Base-by-base conservation (phyloP, 306 rosid species). In the Rubus parviflorus region DNA sequence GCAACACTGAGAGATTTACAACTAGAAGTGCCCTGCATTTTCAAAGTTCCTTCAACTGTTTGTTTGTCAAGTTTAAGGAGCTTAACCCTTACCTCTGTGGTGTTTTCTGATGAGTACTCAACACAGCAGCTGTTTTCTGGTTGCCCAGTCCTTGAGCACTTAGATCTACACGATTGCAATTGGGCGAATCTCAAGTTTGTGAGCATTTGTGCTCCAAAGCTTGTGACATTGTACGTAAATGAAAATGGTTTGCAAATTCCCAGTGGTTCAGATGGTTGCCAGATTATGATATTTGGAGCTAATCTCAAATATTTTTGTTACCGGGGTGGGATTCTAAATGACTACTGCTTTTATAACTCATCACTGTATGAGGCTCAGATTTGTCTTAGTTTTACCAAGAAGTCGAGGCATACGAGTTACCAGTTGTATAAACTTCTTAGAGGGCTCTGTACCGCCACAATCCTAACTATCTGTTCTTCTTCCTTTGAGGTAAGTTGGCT, bases 141-240 rank as follows among this genome's bases (percentile, higher is more conserved):
- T 0, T 23, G 60, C 37, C 74, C 74, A 0, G 43, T 47, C 22
- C 60, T 48, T 25, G 58, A 70, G 60, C 45, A 47, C 23, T 48
- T 70, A 16, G 14, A 3, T 46, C 23, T 70, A 0, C 3, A 70
- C 13, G 0, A 48, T 3, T 70, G 60, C 25, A 48, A 16, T 14
- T 48, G 74, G 74, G 6, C 2, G 58, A 70, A 70, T 70, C 20
- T 47, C 74, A 23, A 70, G 58, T 48, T 23, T 48, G 58, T 70
- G 43, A 47, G 74, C 1, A 70, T 47, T 69, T 69, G 41, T 68
- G 54, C 42, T 23, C 56, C 73, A 13, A 46, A 68, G n/a, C 56
- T 68, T 22, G 46, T 46, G 73, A 14, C 7, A 5, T 42, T 66
- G 15, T 17, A 14, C 5, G 41, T 66, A 46, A 8, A 47, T 46